These are phyloP conservation scores for Phyllosticta ampelicida DNA, from an alignment of 2,329 filamentous ascomycete genomes.

Conservation along the genomic window DNA sequence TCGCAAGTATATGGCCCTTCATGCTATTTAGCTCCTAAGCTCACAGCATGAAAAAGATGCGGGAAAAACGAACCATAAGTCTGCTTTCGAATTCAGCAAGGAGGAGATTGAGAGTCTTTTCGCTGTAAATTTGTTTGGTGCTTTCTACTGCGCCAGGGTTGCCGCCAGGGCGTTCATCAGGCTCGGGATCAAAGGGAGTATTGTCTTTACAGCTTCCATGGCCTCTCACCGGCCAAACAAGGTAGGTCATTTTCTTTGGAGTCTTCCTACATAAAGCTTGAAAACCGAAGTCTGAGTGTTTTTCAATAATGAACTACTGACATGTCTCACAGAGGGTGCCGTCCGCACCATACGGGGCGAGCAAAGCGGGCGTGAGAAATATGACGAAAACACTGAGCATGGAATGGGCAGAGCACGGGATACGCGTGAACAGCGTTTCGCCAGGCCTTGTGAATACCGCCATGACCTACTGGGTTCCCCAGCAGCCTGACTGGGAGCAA, in stretches of 20 bases:
- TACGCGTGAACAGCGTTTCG: constrained; percentile 29
- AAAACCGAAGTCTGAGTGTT: neutral
- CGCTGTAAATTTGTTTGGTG: constrained; percentile 35
- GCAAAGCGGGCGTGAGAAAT: constrained; percentile 35
- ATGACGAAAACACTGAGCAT: constrained; percentile 29
- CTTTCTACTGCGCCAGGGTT: constrained; percentile 34
- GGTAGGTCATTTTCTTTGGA: constrained; percentile 12
- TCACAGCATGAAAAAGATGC: constrained; percentile 28
- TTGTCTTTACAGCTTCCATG: constrained; percentile 40
- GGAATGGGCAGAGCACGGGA: constrained; percentile 29
- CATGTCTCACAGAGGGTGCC: constrained; percentile 18
- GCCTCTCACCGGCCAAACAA: constrained; percentile 38
- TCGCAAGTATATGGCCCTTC: no score
- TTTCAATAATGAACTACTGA: no score
- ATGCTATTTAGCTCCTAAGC: constrained; percentile 10
- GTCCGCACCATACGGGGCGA: constrained; percentile 34
- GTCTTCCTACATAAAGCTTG: neutral
- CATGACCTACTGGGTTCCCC: constrained; percentile 37
- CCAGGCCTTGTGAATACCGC: constrained; percentile 28
- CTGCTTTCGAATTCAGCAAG: constrained; percentile 40
- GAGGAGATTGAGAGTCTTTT: constrained; percentile 38
- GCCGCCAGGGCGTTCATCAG: constrained; percentile 37
- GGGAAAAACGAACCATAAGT: constrained; percentile 42
- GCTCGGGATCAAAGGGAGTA: constrained; percentile 33
- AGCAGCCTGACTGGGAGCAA: constrained; percentile 44